Conservation (phyloP, 768 basidiomycete genomes). For the Pleurotus ostreatus region DNA sequence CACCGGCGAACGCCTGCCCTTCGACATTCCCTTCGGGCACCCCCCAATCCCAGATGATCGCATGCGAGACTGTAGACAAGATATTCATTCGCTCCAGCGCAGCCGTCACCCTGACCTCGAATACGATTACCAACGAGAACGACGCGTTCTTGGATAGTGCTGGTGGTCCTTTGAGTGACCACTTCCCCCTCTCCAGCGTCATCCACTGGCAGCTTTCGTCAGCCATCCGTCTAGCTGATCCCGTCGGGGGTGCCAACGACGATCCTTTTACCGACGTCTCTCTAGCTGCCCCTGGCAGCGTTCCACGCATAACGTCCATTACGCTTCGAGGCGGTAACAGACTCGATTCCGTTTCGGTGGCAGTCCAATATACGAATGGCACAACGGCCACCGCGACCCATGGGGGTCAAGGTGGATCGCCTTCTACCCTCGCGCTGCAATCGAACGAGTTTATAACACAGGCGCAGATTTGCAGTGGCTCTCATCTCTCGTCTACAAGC, state of each 20-base stretch:
- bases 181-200: slow-evolving; percentile 27
- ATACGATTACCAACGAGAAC: slow-evolving; percentile 27
- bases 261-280: slow-evolving; percentile 27
- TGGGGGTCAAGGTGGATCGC: slow-evolving; percentile 30
- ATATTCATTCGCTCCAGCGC: slow-evolving; percentile 24
- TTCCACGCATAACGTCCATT: slow-evolving; percentile 24
- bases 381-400: slow-evolving; percentile 19
- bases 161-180: slow-evolving; percentile 30
- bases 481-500: slow-evolving; percentile 22
- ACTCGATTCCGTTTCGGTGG: slow-evolving; percentile 27
- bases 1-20: slow-evolving; percentile 23
- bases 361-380: slow-evolving; percentile 16
- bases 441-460: slow-evolving; percentile 20
- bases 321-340: slow-evolving; percentile 27
- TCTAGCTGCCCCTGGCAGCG: slow-evolving; percentile 13
- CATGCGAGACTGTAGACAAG: slow-evolving; percentile 37
- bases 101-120: slow-evolving; percentile 18
- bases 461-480: slow-evolving; percentile 22
- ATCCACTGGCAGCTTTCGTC: slow-evolving; percentile 27
- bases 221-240: slow-evolving; percentile 26
- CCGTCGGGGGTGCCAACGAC: slow-evolving; percentile 30
- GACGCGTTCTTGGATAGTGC: slow-evolving; percentile 23
- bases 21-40: slow-evolving; percentile 28
- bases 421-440: slow-evolving; percentile 21
- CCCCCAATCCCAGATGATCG: slow-evolving; percentile 20